phyloP scores from a whole-genome alignment of 352 stramenopile species.

The Halophytophthora batemanensis region DNA sequence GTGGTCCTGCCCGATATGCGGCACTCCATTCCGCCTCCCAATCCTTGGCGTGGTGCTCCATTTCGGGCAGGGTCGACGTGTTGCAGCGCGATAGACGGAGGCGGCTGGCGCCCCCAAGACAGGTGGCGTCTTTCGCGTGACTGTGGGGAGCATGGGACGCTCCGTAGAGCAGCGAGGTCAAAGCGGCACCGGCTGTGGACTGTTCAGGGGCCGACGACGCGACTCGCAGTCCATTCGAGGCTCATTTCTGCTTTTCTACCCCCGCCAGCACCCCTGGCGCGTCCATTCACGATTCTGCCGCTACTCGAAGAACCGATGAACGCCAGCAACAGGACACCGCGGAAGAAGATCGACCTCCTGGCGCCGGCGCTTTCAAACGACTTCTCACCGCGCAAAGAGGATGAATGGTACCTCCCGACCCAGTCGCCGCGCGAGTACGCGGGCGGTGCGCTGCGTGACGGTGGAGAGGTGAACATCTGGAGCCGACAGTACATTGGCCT shows the following conservation, averaged over 20 bases:
- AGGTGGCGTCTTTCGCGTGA: too few species aligned
- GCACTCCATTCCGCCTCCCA: constrained; percentile 1
- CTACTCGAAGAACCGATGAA: constrained; percentile 27
- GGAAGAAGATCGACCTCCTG: constrained; percentile 28
- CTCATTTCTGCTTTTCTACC: constrained; percentile 14
- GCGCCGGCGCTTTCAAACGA: constrained; percentile 14
- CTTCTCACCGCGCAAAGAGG: constrained; percentile 20
- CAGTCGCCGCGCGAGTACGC: constrained; percentile 16
- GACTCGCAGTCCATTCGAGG: background rate
- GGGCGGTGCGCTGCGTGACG: constrained; percentile 16
- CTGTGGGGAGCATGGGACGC: too few species aligned
- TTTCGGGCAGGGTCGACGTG: too few species aligned
- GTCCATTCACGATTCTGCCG: constrained; percentile 16
- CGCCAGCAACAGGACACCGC: constrained; percentile 8
- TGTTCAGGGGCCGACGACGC: constrained; percentile 1
- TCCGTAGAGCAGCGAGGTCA: too few species aligned
- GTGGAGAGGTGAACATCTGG: constrained; percentile 27
- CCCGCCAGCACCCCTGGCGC: constrained; percentile 9
- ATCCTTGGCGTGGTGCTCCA: constrained; percentile 25
- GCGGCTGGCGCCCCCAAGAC: too few species aligned
- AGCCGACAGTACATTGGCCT: constrained; percentile 37
- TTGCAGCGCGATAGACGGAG: too few species aligned
- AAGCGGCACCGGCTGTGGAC: too few species aligned
- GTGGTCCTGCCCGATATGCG: background rate
- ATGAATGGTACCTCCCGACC: constrained; percentile 21